phyloP scores from a whole-genome alignment of 805 yeast genomes.

The Candida chauliodis region DNA sequence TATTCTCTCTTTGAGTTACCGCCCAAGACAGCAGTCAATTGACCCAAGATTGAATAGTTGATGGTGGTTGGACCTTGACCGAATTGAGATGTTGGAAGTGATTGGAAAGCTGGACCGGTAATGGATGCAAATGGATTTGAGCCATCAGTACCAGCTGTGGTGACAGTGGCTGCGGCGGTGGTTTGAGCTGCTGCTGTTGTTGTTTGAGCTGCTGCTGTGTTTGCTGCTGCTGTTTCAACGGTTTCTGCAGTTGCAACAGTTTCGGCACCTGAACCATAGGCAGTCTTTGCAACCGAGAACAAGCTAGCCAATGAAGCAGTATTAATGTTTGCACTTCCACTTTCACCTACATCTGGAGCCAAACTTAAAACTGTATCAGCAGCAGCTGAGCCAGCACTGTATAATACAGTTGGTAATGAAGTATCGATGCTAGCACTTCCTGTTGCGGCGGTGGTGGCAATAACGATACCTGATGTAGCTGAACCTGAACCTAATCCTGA shows the following conservation, averaged over 20 bases:
- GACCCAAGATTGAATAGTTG: constrained; percentile 6
- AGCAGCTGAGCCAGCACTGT: constrained; percentile 1
- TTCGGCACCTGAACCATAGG: constrained; percentile 1
- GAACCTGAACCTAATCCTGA: constrained; percentile 5
- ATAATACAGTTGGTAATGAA: constrained; percentile 6
- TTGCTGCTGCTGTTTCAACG: constrained; percentile 3
- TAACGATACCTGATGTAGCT: background rate
- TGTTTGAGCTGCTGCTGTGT: background rate
- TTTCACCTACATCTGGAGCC: too few species aligned
- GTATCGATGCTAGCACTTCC: background rate
- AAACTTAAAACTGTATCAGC: background rate
- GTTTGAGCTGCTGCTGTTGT: constrained; percentile 6
- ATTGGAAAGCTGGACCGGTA: constrained; percentile 8
- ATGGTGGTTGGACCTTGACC: constrained; percentile 8
- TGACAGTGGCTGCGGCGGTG: background rate
- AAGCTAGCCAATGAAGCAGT: constrained; percentile 4
- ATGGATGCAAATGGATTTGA: constrained; percentile 2
- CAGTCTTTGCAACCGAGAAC: constrained; percentile 3
- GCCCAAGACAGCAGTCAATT: constrained; percentile 5
- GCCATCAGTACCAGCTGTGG: background rate
- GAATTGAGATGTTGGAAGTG: constrained; percentile 7
- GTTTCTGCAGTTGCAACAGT: background rate
- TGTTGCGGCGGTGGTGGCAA: background rate
- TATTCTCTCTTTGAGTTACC: constrained; percentile 7
- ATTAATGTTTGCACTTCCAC: background rate